phyloP scores from a whole-genome alignment of 2,329 filamentous ascomycete species.

The Teratosphaeria viscida region DNA sequence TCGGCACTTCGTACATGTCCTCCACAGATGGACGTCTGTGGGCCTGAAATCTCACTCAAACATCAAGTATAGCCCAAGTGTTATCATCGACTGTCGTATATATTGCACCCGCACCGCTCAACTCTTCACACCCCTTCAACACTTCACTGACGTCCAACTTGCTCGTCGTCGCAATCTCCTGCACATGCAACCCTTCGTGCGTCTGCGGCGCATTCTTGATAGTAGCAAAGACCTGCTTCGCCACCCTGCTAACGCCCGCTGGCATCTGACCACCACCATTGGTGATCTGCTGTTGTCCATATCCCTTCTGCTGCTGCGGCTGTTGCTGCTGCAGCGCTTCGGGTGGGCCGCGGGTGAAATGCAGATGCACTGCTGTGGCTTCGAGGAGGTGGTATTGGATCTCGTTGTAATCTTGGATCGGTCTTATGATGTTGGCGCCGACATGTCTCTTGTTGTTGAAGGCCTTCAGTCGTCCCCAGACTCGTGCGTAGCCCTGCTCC shows the following conservation, averaged over 20 bases:
- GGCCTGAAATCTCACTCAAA: constrained; percentile 25
- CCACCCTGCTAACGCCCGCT: constrained; percentile 37
- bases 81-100: constrained; percentile 89
- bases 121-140: constrained; percentile 67
- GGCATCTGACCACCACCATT: constrained; percentile 17
- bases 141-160: constrained; percentile 61
- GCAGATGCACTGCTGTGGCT: constrained; percentile 77
- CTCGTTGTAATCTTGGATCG: constrained; percentile 79
- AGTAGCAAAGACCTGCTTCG: constrained; percentile 59
- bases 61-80: constrained; percentile 79
- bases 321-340: constrained; percentile 31
- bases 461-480: constrained; percentile 72
- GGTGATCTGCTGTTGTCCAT: constrained; percentile 9
- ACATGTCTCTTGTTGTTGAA: constrained; percentile 80
- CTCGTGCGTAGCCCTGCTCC: constrained; percentile 70
- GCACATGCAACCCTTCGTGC: constrained; percentile 75
- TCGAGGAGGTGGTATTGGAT: constrained; percentile 87
- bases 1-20: neutral
- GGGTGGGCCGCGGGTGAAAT: constrained; percentile 61
- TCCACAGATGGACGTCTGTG: neutral
- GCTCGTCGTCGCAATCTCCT: constrained; percentile 59
- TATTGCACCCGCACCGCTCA: constrained; percentile 62
- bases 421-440: constrained; percentile 68
- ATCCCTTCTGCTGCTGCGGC: constrained; percentile 15
- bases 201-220: constrained; percentile 58